A percentile compares a stretch with the other conserved stretches of the same genome.
phyloP scores from a whole-genome alignment of 306 rosid species.

The Biancaea sappan region DNA sequence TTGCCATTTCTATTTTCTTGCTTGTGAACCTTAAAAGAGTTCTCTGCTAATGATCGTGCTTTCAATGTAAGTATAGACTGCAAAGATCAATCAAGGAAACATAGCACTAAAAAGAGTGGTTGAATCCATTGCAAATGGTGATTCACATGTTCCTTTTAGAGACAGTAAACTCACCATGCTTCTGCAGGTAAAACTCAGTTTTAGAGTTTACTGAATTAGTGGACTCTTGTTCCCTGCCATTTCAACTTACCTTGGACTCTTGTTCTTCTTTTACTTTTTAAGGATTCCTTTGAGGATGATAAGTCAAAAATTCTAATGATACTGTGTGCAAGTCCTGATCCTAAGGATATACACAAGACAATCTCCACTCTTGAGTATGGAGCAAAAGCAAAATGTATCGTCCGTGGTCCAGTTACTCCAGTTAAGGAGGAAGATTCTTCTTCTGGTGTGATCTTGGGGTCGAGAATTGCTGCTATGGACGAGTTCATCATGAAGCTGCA shows the following conservation, averaged over 20 bases:
- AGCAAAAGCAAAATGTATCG: slow-evolving; percentile 95
- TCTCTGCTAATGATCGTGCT: slow-evolving; percentile 30
- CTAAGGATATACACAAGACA: slow-evolving; percentile 95
- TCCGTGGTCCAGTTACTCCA: slow-evolving; percentile 90
- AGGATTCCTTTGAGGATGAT: slow-evolving; percentile 99
- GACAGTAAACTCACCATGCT: slow-evolving; percentile 99
- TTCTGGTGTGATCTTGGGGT: slow-evolving; percentile 85
- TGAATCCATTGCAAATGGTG: slow-evolving; percentile 98
- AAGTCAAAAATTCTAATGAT: slow-evolving; percentile 92
- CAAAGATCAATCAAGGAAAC: slow-evolving; percentile 96
- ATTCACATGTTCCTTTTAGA: slow-evolving; percentile 97
- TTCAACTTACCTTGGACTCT: slow-evolving; percentile 26
- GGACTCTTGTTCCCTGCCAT: slow-evolving; percentile 17
- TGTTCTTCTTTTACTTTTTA: slow-evolving; percentile 23
- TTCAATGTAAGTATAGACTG: slow-evolving; percentile 62
- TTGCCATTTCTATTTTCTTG: slow-evolving; percentile 3
- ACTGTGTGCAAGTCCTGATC: slow-evolving; percentile 96
- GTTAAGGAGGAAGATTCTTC: slow-evolving; percentile 82
- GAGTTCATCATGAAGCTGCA: slow-evolving; percentile 89
- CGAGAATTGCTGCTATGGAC: slow-evolving; percentile 92
- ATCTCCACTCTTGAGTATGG: slow-evolving; percentile 96
- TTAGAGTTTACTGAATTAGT: slow-evolving; percentile 12
- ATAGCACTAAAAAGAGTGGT: slow-evolving; percentile 94
- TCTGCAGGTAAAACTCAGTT: slow-evolving; percentile 71
- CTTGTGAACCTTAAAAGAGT: neutral